Conservation (phyloP, 306 rosid genomes). For the Fragaria vesca region DNA sequence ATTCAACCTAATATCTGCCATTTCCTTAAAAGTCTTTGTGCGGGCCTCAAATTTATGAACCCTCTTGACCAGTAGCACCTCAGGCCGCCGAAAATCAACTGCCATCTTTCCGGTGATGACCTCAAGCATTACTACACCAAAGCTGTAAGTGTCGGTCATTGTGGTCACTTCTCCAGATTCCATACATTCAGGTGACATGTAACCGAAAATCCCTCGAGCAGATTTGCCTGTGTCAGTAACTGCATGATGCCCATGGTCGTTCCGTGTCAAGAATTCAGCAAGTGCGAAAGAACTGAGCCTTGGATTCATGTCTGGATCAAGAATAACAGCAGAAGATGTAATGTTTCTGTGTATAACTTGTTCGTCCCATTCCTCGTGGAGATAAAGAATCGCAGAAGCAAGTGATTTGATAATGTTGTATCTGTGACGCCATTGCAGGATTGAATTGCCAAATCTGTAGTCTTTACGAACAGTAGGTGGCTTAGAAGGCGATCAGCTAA, state of each 20-base stretch:
- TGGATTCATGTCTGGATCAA: conserved; percentile 82
- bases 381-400: conserved; percentile 84
- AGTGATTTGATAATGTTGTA: conserved; percentile 70
- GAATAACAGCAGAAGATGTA: conserved; percentile 87
- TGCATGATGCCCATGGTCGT: conserved; percentile 71
- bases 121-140: conserved; percentile 87
- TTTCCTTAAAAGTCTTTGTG: conserved; percentile 60
- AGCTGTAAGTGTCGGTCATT: conserved; percentile 79
- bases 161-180: conserved; percentile 71
- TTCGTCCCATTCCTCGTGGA: conserved; percentile 98
- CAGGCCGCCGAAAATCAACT: conserved; percentile 81
- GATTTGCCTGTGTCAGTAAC: conserved; percentile 38
- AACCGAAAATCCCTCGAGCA: conserved; percentile 81
- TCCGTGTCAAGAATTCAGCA: conserved; percentile 83
- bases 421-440: conserved; percentile 70
- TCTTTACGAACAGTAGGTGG: conserved; percentile 56
- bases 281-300: conserved; percentile 78
- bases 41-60: conserved; percentile 58
- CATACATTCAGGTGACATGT: conserved; percentile 85
- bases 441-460: conserved; percentile 21
- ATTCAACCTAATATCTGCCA: conserved; percentile 61
- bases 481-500: conserved; percentile 73
- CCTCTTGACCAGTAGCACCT: conserved; percentile 75
- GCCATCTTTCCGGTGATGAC: conserved; percentile 77
- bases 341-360: conserved; percentile 87